phyloP scores from a whole-genome alignment of 108 stramenopile species.

The Skeletonema costatum region DNA sequence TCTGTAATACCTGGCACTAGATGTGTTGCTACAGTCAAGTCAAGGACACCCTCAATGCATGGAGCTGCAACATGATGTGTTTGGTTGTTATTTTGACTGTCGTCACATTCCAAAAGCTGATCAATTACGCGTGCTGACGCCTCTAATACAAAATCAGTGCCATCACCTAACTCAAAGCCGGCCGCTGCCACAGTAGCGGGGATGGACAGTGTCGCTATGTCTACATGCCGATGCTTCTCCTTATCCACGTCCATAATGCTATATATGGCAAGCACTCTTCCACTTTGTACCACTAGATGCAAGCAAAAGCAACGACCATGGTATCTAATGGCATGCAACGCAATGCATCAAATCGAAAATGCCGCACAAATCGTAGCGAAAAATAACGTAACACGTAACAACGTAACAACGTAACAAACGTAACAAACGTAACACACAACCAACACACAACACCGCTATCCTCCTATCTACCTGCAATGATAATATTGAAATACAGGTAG shows the following conservation, averaged over 20 bases:
- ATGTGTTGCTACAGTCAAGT: slow-evolving; percentile 21
- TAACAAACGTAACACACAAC: too few relatives aligned
- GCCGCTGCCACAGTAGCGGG: slow-evolving; percentile 16
- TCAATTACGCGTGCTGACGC: slow-evolving; percentile 34
- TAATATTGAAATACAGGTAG: neutral
- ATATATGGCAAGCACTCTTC: too few relatives aligned
- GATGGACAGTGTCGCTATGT: slow-evolving; percentile 28
- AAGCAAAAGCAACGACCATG: too few relatives aligned
- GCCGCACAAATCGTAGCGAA: too few relatives aligned
- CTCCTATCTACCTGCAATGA: too few relatives aligned
- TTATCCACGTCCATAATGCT: neutral
- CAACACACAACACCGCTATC: too few relatives aligned
- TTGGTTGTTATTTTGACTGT: neutral
- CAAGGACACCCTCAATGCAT: slow-evolving; percentile 28
- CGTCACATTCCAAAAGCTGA: slow-evolving; percentile 21
- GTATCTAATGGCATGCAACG: too few relatives aligned
- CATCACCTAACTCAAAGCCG: slow-evolving; percentile 30
- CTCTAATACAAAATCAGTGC: slow-evolving; percentile 23
- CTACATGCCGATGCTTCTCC: neutral
- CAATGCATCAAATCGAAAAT: too few relatives aligned
- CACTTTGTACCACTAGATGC: too few relatives aligned
- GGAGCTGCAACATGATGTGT: neutral
- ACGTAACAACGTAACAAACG: too few relatives aligned
- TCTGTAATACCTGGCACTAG: slow-evolving; percentile 26
- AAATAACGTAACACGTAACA: too few relatives aligned